These are phyloP conservation scores for Ammopiptanthus mongolicus DNA, from an alignment of 306 rosid species.

Conservation along the genomic window DNA sequence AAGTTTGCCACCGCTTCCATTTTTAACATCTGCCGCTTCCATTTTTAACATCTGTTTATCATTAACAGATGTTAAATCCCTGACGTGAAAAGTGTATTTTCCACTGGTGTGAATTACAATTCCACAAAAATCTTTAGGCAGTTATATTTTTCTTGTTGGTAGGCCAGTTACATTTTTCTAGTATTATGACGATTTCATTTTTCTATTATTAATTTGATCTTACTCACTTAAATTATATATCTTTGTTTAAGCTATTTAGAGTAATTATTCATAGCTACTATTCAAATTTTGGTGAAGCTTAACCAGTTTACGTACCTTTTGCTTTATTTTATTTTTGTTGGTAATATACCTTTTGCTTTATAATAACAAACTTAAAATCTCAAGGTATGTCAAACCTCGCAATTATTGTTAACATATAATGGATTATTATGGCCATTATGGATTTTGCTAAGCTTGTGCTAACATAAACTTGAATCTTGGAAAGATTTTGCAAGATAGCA, in stretches of 20 bases:
- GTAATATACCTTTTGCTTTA: too few relatives aligned
- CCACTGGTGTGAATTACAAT: background rate
- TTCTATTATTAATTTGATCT: background rate
- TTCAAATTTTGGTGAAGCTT: background rate
- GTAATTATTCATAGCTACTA: background rate
- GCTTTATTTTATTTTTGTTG: too few relatives aligned
- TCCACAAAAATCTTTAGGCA: background rate
- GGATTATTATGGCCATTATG: background rate
- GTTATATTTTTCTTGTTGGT: background rate
- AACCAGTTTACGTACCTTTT: background rate
- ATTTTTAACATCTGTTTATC: too few relatives aligned
- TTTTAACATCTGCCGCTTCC: too few relatives aligned
- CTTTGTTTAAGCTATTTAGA: background rate
- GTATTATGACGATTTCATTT: background rate
- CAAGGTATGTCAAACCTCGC: background rate
- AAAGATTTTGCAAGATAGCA: constrained; percentile 28
- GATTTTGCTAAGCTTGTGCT: background rate
- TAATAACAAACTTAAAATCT: background rate
- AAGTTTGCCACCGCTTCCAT: too few relatives aligned
- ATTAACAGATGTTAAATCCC: too few relatives aligned
- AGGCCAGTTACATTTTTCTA: background rate
- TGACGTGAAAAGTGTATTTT: too few relatives aligned
- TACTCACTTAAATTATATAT: background rate
- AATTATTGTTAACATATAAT: background rate
- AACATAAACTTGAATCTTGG: constrained; percentile 5